Evolutionary conservation across 345 rosid species (phyloP).

Genomic region (Salix koriyanagi): DNA sequence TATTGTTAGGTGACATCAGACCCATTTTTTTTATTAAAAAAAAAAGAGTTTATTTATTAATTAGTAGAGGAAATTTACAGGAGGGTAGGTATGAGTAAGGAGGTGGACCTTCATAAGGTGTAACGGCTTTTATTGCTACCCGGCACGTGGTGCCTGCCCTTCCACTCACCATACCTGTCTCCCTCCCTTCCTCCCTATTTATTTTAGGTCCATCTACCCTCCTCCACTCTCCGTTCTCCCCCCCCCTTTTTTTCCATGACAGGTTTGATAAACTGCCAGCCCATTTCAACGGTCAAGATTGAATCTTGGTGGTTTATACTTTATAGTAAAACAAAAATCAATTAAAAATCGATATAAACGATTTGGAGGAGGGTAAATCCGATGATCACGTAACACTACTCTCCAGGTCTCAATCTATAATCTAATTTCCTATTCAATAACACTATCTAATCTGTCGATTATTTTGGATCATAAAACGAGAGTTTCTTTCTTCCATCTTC

Average conservation of each 20-base stretch:
- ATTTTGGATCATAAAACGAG: neutral
- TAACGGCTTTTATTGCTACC: slow-evolving; percentile 34
- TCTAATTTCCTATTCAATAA: too few species aligned
- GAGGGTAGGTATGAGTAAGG: slow-evolving; percentile 60
- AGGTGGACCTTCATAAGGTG: slow-evolving; percentile 30
- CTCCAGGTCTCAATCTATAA: too few species aligned
- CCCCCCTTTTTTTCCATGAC: neutral
- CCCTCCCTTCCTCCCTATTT: neutral
- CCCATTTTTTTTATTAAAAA: neutral
- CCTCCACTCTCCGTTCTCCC: slow-evolving; percentile 18
- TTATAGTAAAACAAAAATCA: too few species aligned
- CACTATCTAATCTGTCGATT: too few species aligned
- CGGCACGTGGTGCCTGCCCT: slow-evolving; percentile 64
- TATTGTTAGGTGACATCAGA: neutral
- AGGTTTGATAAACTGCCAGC: too few species aligned
- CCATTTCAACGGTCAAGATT: too few species aligned
- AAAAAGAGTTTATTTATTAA: neutral
- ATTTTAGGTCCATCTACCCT: neutral
- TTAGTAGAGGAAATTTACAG: neutral
- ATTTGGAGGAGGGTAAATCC: too few species aligned
- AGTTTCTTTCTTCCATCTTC: neutral
- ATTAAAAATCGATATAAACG: too few species aligned
- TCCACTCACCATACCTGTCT: slow-evolving; percentile 37
- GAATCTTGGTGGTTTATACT: too few species aligned
- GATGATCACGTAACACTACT: too few species aligned